These are phyloP conservation scores for Fusarium mexicanum DNA, from an alignment of 2,329 filamentous ascomycete species.

Conservation along the genomic window DNA sequence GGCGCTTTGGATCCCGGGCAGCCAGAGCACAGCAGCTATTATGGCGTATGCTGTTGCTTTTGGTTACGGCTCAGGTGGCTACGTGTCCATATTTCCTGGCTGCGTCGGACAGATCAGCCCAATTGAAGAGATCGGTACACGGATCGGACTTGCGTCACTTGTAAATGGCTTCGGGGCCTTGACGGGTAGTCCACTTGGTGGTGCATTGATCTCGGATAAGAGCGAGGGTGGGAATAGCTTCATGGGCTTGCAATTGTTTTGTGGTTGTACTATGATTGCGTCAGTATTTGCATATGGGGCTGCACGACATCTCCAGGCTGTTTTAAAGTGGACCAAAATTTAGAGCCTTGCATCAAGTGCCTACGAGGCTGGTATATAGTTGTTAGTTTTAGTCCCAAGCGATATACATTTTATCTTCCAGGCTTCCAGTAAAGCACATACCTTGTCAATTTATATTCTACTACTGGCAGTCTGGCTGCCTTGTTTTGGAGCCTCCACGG, in stretches of 20 bases:
- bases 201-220: background rate
- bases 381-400: too few species aligned
- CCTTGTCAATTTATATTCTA: too few species aligned
- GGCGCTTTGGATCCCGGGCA: accelerated
- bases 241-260: background rate
- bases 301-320: background rate
- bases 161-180: background rate
- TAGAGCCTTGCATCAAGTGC: too few species aligned
- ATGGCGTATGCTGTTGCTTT: background rate
- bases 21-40: background rate
- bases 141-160: background rate
- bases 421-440: too few species aligned
- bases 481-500: too few species aligned
- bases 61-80: background rate
- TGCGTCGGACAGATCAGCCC: background rate
- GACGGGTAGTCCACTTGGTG: background rate
- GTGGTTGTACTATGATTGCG: background rate
- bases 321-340: accelerated
- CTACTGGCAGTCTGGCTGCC: too few species aligned
- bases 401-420: accelerated
- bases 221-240: background rate
- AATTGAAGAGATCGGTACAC: background rate
- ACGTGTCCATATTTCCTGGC: background rate
- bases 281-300: background rate
- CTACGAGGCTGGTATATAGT: too few species aligned